A percentile compares a stretch with the other conserved stretches of the same genome.
phyloP scores from a whole-genome alignment of 257 asterid species.

The Osmanthus fragrans region DNA sequence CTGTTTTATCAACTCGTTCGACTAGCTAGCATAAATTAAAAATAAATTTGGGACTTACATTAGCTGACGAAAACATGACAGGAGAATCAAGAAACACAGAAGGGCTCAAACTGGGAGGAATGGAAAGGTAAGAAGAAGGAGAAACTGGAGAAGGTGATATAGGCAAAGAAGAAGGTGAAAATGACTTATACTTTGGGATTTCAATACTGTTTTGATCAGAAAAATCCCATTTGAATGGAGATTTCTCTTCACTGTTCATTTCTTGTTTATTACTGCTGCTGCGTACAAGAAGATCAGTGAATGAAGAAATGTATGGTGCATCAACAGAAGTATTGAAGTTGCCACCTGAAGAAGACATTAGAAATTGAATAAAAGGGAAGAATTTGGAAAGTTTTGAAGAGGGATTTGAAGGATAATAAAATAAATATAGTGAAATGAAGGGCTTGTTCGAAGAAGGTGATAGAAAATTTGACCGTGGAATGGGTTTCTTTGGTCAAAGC shows the following conservation, averaged over 20 bases:
- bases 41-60: neutral
- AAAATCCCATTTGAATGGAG: neutral
- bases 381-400: neutral
- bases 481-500: conserved; percentile 8
- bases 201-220: neutral
- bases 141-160: conserved; percentile 3
- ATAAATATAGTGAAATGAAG: neutral
- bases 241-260: neutral
- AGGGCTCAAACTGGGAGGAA: conserved; percentile 1
- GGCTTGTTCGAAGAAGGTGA: conserved; percentile 9
- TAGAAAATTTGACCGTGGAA: conserved; percentile 16
- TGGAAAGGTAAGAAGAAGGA: neutral
- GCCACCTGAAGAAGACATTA: neutral
- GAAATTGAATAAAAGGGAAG: neutral
- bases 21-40: neutral
- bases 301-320: neutral
- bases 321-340: neutral
- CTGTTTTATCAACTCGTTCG: too few relatives aligned
- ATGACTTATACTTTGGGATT: conserved; percentile 1
- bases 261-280: neutral
- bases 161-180: neutral
- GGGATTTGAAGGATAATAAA: neutral
- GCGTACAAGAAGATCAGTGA: neutral
- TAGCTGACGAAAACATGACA: neutral
- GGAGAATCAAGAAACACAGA: conserved; percentile 9